Conservation (phyloP, 495 filamentous ascomycete species). For the Neurospora sp. region DNA sequence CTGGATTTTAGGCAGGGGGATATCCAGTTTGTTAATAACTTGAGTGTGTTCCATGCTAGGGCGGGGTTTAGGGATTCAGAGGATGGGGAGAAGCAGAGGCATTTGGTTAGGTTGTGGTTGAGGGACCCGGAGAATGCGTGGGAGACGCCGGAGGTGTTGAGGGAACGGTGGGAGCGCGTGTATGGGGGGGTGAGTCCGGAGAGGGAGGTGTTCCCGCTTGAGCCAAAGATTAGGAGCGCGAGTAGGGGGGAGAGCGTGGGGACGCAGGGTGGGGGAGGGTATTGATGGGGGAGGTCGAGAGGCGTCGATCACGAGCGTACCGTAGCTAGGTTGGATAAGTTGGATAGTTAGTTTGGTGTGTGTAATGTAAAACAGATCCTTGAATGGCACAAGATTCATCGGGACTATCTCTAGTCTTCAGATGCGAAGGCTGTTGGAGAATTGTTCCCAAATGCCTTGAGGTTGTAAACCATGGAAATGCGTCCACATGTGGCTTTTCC, state of each 20-base stretch:
- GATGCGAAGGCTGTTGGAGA: background rate
- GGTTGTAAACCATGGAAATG: background rate
- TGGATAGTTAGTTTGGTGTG: background rate
- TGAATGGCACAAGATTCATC: background rate
- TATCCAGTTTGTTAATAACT: conserved; percentile 45
- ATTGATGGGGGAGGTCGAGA: background rate
- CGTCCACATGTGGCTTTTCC: background rate
- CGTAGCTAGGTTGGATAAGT: background rate
- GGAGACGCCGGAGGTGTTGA: conserved; percentile 38
- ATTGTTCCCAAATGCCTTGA: background rate
- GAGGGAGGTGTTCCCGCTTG: conserved; percentile 43
- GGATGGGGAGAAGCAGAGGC: conserved; percentile 39
- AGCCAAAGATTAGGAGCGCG: conserved; percentile 37
- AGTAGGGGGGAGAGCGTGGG: conserved; percentile 20
- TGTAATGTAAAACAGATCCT: background rate
- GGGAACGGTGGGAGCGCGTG: conserved; percentile 41
- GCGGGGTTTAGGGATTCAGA: conserved; percentile 31
- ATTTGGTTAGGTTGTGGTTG: conserved; percentile 49
- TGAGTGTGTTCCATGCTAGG: conserved; percentile 42
- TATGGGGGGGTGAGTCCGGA: conserved; percentile 42
- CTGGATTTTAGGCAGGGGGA: conserved; percentile 47
- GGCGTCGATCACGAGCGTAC: background rate
- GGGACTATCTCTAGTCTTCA: background rate
- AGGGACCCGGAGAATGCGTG: conserved; percentile 47
- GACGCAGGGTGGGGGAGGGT: background rate